Conservation (phyloP, 257 asterid species). For the Lycium barbarum region DNA sequence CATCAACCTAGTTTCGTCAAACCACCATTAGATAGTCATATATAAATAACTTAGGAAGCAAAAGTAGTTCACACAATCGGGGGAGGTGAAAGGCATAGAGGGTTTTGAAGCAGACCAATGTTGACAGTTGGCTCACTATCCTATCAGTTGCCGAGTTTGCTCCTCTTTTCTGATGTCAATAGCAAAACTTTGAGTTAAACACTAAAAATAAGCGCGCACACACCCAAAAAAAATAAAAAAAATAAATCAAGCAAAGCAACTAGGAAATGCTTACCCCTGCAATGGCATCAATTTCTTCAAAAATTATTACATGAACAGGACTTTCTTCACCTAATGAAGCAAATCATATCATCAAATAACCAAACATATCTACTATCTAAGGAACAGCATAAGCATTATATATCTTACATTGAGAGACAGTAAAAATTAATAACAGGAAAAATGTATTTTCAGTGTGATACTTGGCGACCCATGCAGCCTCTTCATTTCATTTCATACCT, state of each 20-base stretch:
- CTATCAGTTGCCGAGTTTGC: background rate
- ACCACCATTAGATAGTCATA: background rate
- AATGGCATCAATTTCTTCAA: background rate
- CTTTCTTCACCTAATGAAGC: background rate
- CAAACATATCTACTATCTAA: background rate
- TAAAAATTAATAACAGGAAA: background rate
- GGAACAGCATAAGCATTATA: background rate
- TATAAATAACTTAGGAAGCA: background rate
- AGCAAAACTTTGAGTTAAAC: background rate
- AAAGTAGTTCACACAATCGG: background rate
- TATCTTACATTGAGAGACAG: background rate
- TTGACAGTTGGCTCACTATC: conserved; percentile 17
- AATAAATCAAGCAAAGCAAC: background rate
- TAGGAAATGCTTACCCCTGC: background rate
- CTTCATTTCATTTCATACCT: background rate
- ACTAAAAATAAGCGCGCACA: background rate
- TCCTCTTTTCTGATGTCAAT: background rate
- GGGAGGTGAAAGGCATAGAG: background rate
- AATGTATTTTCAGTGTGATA: background rate
- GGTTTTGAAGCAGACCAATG: background rate
- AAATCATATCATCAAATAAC: background rate
- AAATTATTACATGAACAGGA: background rate
- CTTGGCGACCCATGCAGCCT: background rate
- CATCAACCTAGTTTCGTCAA: conserved; percentile 2
- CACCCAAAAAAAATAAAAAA: background rate